Base-by-base conservation (phyloP, 805 yeast genomes). In the Ogataea degrootiae region DNA sequence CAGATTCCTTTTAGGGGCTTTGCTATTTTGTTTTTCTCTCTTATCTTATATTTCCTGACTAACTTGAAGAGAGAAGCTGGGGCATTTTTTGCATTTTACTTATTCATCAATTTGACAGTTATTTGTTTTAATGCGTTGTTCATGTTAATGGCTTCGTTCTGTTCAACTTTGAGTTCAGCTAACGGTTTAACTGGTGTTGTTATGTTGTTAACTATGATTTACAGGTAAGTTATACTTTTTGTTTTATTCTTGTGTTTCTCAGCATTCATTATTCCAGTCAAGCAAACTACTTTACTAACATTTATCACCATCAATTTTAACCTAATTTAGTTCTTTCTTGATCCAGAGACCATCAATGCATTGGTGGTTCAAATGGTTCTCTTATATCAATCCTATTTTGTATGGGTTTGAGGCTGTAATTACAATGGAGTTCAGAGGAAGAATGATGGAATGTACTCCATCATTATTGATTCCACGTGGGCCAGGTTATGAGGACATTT, bases 301-400 rank as follows among this genome's bases (percentile, higher is more conserved):
- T 19, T 19, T 19, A 19, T 19, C 4, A 19, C 21, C 21, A 19
- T 19, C 21, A 4, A 19, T 19, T 19, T 19, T 19, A 19, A 19
- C 4, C 21, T 19, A 19, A 19, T 19, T 19, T 19, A 19, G 21
- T 19, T 19, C 21, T 19, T 19, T 19, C 21, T 19, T 19, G 21
- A 19, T 19, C 4, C 21, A 19, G 21, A 19, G 21, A 19, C 21
- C 21, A 19, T 19, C 21, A 19, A 37, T 37, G 40, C 40, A 37
- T 37, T 16, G n/a, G 9, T 85, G 91, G 91, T 82, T 83, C 54
- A 75, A 79, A 49, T 83, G 87, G 86, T 69, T 82, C 42, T 72
- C 77, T 33, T 81, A 76, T 53, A 54, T 80, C 22, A 75, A 83
- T 53, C 87, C 87, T 1, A 62, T 80, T 34, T 69, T 73, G 50